A percentile compares a stretch with the other conserved stretches of the same genome.
These are phyloP conservation scores for Phylloboletellus chloephorus DNA, from an alignment of 1,284 basidiomycete genomes.

Conservation along the genomic window DNA sequence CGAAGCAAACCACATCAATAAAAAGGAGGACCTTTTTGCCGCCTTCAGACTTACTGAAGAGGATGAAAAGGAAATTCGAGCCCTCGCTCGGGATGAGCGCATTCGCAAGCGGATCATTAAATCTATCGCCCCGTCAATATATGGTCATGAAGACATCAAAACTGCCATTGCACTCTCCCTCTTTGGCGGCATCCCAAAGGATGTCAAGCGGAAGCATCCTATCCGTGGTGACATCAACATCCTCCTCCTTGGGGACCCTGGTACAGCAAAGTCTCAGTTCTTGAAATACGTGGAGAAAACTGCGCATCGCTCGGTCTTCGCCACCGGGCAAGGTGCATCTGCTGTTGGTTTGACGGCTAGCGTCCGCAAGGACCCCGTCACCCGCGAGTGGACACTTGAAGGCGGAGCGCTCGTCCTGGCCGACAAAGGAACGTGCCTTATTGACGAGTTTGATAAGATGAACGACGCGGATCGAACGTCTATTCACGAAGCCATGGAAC, in stretches of 20 bases:
- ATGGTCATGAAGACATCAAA: conserved; percentile 99
- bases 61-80: conserved; percentile 88
- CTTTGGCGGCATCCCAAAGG: conserved; percentile 91
- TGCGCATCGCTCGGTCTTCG: conserved; percentile 95
- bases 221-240: conserved; percentile 98
- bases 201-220: conserved; percentile 94
- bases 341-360: conserved; percentile 98
- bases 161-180: conserved; percentile 93
- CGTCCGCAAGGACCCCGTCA: conserved; percentile 95
- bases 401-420: conserved; percentile 96
- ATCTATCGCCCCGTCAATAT: conserved; percentile 97
- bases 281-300: conserved; percentile 99
- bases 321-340: conserved; percentile 95
- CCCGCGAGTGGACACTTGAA: conserved; percentile 97
- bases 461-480: conserved; percentile 96
- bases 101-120: conserved; percentile 97
- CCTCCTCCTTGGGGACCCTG: conserved; percentile 92
- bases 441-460: conserved; percentile 99
- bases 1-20: conserved; percentile 96
- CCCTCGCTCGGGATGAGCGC: conserved; percentile 84
- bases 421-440: conserved; percentile 97
- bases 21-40: conserved; percentile 93
- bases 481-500: conserved; percentile 99
- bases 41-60: conserved; percentile 96
- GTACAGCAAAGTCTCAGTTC: conserved; percentile 99